A percentile compares a stretch with the other conserved stretches of the same genome.
These are phyloP conservation scores for Thelephora aurantiotincta DNA, from an alignment of 768 basidiomycete species.

Conservation along the genomic window DNA sequence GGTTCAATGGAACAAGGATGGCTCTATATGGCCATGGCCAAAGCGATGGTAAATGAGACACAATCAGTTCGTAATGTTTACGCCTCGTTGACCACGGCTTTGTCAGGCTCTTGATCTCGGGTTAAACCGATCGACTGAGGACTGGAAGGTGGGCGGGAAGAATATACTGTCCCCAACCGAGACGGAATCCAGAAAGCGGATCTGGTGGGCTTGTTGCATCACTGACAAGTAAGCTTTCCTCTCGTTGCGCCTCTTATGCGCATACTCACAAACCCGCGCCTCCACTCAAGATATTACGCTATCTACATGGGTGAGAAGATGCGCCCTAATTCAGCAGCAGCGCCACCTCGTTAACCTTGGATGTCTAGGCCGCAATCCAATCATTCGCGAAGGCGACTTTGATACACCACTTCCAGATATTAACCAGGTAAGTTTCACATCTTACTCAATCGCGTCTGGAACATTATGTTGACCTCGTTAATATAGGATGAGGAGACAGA, in stretches of 20 bases:
- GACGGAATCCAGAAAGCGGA: slow-evolving; percentile 56
- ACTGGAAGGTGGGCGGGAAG: slow-evolving; percentile 52
- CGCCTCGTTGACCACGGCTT: slow-evolving; percentile 1
- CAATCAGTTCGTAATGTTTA: not conserved
- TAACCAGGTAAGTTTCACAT: slow-evolving; percentile 26
- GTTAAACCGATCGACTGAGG: slow-evolving; percentile 63
- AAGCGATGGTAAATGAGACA: slow-evolving; percentile 43
- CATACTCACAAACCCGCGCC: slow-evolving; percentile 1
- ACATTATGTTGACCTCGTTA: not conserved
- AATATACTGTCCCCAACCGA: slow-evolving; percentile 48
- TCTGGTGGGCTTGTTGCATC: slow-evolving; percentile 69
- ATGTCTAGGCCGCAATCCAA: slow-evolving; percentile 43
- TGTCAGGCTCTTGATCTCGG: slow-evolving; percentile 66
- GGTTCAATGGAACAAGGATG: slow-evolving; percentile 73
- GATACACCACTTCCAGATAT: slow-evolving; percentile 50
- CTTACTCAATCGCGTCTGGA: not conserved
- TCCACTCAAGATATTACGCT: slow-evolving; percentile 40
- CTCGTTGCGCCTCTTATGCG: not conserved
- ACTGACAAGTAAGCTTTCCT: slow-evolving; percentile 45
- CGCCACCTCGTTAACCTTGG: slow-evolving; percentile 4
- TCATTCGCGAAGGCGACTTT: slow-evolving; percentile 56
- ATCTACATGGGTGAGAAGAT: slow-evolving; percentile 51
- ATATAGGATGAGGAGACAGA: slow-evolving; percentile 42
- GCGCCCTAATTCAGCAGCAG: not conserved
- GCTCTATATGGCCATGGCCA: slow-evolving; percentile 71